Base-by-base conservation (phyloP, 768 basidiomycete species). In the Floccularia luteovirens region DNA sequence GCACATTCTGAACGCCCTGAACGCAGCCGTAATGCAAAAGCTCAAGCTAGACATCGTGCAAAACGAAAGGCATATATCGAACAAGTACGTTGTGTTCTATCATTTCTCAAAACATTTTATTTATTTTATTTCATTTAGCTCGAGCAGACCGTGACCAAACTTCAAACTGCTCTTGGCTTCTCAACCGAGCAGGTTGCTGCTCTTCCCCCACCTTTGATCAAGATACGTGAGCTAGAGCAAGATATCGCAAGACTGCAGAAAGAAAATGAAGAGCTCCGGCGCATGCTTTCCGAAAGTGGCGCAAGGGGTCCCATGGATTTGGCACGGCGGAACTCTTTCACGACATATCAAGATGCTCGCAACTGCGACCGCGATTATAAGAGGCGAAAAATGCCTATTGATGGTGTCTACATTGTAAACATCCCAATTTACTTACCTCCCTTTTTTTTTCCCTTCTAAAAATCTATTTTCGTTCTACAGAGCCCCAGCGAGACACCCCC, bases 21-120 rank as follows among this genome's bases (percentile, higher is more conserved):
- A 63, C 79, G 83, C 50, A 84, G 82, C 73, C 82, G 85, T 69
- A 88, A 88, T 66, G 84, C 83, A 39, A 82, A 81, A 62, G 89
- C 89, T 7, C 89, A 91, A 66, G 89, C 89, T 24, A 70, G 89
- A 51, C 89, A 91, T 69, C 79, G 89, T 45, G 89, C 88, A 58
- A 91, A 91, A 61, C 75, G 89, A 63, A 91, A 91, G 67, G 89
- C 89, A 8, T 91, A 91, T 68, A 90, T 91, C 55, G 87, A 90
- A 50, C 85, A 89, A 74, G 88, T 87, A 39, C 17, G 66, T 52
- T 20, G 34, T 25, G 16, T 28, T 28, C 36, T 35, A 13, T 20
- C 44, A 40, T 37, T 37, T 21, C 21, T 34, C 46, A 3, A 12
- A 23, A 7, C 23, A 12, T 8, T 28, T 17, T 2, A 23, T 23